Evolutionary conservation across 768 basidiomycete genomes (phyloP), one percentile per base, ranked within the genome.

Genomic region (Gyrodon lividus): DNA sequence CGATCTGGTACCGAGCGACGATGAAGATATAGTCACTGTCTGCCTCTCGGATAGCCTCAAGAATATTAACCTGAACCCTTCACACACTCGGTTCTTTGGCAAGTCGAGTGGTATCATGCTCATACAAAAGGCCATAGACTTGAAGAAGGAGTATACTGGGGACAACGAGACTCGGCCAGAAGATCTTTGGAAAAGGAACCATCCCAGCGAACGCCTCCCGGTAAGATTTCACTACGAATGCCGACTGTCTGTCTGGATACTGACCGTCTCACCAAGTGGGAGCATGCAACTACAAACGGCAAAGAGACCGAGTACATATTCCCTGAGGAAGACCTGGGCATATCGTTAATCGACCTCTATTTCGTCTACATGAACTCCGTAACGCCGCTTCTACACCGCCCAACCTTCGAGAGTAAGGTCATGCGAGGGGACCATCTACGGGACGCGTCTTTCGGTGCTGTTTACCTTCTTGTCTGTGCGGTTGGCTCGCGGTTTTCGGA

Each of bases 401-500:
- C 82, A 0, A 80, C 80, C 4, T 91, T 94, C 57, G 76, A 84
- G 34, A 70, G 72, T 22, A 70, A 73, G 14, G 58, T 86, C 20
- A 58, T 56, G 1, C 74, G 79, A 4, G 77, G 77, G 0, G 59
- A 82, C 2, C 82, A 89, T 58, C 63, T 74, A 16, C 66, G 58
- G 1, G 74, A 88, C 48, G 46, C 73, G 0, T 60, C 70, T 0
- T 91, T 93, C 60, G 80, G 75, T 0, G 67, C 77, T 1, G 77
- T 80, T 0, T 77, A 89, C 22, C 72, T 92, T 5, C 74, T 89
- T 1, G 79, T 91, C 0, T 90, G 87, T 60, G 89, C 92, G 0
- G 72, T 82, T 17, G 90, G 77, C 3, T 73, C 87, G 0, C 77
- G 84, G 34, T 61, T 31, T 35, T 76, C 77, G 10, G 71, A 82